A percentile compares a stretch with the other conserved stretches of the same genome.
These are phyloP conservation scores for Saccharomycopsis hybrid DNA, from an alignment of 1,139 yeast species.

Conservation along the genomic window DNA sequence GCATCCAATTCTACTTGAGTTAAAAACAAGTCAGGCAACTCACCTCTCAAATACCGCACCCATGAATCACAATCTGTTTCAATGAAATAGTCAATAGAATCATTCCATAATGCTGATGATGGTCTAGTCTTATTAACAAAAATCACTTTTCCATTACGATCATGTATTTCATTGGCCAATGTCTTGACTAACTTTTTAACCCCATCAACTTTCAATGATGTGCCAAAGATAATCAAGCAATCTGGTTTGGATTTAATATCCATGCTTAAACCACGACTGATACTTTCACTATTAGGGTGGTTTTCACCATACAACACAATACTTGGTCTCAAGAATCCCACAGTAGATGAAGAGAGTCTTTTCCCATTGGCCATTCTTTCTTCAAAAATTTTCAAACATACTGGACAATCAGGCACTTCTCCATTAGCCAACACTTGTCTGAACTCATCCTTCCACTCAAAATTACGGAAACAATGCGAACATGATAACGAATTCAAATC, in stretches of 20 bases:
- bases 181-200: slow-evolving; percentile 70
- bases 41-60: slow-evolving; percentile 46
- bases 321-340: slow-evolving; percentile 74
- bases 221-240: slow-evolving; percentile 76
- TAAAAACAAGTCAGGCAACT: slow-evolving; percentile 53
- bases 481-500: slow-evolving; percentile 72
- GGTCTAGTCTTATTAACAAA: slow-evolving; percentile 54
- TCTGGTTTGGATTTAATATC: slow-evolving; percentile 69
- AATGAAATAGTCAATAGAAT: slow-evolving; percentile 47
- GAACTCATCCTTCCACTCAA: slow-evolving; percentile 55
- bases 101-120: slow-evolving; percentile 38
- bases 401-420: slow-evolving; percentile 47
- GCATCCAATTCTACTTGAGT: slow-evolving; percentile 41
- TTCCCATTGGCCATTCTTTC: slow-evolving; percentile 55
- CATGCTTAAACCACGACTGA: slow-evolving; percentile 63
- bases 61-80: slow-evolving; percentile 78
- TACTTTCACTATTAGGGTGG: slow-evolving; percentile 81
- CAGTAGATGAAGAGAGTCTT: slow-evolving; percentile 41
- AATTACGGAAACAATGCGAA: slow-evolving; percentile 54
- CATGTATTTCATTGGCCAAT: slow-evolving; percentile 60
- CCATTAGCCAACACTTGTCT: slow-evolving; percentile 36
- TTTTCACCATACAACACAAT: slow-evolving; percentile 81
- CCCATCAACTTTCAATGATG: slow-evolving; percentile 82
- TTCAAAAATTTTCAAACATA: slow-evolving; percentile 47
- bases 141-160: slow-evolving; percentile 46